A percentile compares a stretch with the other conserved stretches of the same genome.
Evolutionary conservation across 345 rosid genomes (phyloP).

Genomic region (Populus nigra): DNA sequence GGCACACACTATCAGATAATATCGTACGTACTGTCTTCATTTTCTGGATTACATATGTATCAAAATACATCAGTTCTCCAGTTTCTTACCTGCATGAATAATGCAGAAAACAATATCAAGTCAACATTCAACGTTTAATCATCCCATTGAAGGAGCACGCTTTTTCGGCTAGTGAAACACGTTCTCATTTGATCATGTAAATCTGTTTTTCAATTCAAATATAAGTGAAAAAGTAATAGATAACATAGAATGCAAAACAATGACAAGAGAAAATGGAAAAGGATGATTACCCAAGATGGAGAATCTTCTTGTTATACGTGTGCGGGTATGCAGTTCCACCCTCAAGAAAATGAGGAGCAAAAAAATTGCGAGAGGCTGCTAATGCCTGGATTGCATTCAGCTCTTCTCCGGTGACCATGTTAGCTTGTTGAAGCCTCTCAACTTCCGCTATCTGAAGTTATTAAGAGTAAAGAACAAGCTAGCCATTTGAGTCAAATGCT

Average conservation of each 20-base stretch:
- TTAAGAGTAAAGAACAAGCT: neutral
- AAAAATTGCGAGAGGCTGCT: conserved; percentile 86
- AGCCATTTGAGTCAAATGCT: neutral
- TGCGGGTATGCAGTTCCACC: conserved; percentile 47
- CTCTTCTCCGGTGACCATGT: conserved; percentile 70
- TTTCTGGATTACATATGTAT: neutral
- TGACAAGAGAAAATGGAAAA: neutral
- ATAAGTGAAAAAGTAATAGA: neutral
- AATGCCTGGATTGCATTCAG: conserved; percentile 74
- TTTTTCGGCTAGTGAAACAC: neutral
- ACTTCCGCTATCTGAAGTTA: conserved; percentile 68
- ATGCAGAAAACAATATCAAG: neutral
- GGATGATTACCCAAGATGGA: conserved; percentile 66
- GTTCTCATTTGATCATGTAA: too few relatives aligned
- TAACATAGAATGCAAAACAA: neutral
- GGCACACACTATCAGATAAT: neutral
- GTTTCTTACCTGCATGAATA: conserved; percentile 19
- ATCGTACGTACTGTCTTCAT: neutral
- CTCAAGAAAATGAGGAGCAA: conserved; percentile 53
- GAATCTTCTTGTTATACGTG: conserved; percentile 62
- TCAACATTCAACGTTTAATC: neutral
- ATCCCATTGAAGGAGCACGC: neutral
- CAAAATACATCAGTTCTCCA: neutral
- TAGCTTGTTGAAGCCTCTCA: conserved; percentile 77
- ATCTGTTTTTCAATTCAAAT: too few relatives aligned